phyloP scores from a whole-genome alignment of 78 protist species.

The Capsaspora owczarzaki region DNA sequence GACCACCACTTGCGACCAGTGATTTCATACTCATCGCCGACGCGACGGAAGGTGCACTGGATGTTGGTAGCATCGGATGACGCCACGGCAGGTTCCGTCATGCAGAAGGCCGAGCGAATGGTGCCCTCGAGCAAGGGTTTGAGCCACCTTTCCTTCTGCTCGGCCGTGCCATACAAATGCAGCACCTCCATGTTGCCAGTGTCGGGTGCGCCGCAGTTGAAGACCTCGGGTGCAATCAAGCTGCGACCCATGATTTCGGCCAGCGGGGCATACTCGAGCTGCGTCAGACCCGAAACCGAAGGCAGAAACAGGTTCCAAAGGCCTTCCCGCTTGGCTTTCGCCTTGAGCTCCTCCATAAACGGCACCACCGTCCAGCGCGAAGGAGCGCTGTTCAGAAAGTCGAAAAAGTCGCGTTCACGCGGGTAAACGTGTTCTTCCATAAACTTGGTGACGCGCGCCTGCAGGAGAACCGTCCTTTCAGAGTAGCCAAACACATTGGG shows the following conservation, averaged over 20 bases:
- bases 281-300: constrained; percentile 28
- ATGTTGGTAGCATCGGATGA: constrained; percentile 64
- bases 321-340: constrained; percentile 23
- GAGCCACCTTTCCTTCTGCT: constrained; percentile 63
- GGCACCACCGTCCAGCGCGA: constrained; percentile 26
- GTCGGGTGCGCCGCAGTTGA: constrained; percentile 81
- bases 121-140: constrained; percentile 59
- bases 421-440: constrained; percentile 42
- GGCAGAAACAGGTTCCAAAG: constrained; percentile 54
- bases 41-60: neutral
- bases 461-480: neutral
- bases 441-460: constrained; percentile 14
- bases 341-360: constrained; percentile 25
- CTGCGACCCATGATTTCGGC: constrained; percentile 51
- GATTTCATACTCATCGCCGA: constrained; percentile 45
- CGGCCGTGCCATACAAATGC: constrained; percentile 45
- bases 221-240: constrained; percentile 30
- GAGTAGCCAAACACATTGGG: neutral
- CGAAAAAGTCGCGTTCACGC: neutral
- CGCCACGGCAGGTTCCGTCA: constrained; percentile 77
- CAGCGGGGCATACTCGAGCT: constrained; percentile 56
- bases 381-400: neutral
- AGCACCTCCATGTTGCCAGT: constrained; percentile 82
- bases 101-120: constrained; percentile 62
- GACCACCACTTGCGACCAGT: constrained; percentile 67